Conservation (phyloP, 2,329 filamentous ascomycete species). For the Dactylellina leptospora region DNA sequence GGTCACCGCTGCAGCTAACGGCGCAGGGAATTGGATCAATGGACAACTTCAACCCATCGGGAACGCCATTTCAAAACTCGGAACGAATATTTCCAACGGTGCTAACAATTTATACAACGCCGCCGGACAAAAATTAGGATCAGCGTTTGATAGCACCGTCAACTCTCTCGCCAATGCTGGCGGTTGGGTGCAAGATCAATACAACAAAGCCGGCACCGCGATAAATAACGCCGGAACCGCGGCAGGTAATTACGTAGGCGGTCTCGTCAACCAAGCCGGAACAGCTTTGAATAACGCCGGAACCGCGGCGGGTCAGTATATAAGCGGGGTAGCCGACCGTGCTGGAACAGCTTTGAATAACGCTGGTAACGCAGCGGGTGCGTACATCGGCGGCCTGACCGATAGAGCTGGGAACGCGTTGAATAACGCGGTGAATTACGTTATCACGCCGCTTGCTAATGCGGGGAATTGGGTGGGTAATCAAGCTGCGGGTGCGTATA, state of each 20-base stretch:
- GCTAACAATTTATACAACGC: not conserved
- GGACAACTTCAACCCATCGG: too few species aligned
- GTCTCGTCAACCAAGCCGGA: too few species aligned
- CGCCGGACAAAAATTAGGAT: not conserved
- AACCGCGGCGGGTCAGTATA: too few species aligned
- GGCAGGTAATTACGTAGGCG: too few species aligned
- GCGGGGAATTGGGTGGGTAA: conserved; percentile 23
- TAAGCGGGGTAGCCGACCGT: too few species aligned
- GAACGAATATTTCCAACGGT: not conserved
- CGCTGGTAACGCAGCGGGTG: not conserved
- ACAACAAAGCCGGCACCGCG: not conserved
- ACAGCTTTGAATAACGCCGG: too few species aligned
- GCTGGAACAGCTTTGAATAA: too few species aligned
- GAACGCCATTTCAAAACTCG: not conserved
- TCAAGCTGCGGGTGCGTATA: not conserved
- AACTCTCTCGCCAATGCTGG: not conserved
- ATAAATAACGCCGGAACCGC: too few species aligned
- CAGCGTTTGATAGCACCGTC: not conserved
- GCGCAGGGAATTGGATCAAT: not conserved
- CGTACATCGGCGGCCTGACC: not conserved
- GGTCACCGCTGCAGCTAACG: not conserved
- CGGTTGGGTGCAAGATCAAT: not conserved
- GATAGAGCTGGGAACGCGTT: not conserved
- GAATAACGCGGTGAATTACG: conserved; percentile 12
- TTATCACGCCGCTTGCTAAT: not conserved